phyloP scores from a whole-genome alignment of 805 yeast genomes.

The Saccharomycopsis malanga region DNA sequence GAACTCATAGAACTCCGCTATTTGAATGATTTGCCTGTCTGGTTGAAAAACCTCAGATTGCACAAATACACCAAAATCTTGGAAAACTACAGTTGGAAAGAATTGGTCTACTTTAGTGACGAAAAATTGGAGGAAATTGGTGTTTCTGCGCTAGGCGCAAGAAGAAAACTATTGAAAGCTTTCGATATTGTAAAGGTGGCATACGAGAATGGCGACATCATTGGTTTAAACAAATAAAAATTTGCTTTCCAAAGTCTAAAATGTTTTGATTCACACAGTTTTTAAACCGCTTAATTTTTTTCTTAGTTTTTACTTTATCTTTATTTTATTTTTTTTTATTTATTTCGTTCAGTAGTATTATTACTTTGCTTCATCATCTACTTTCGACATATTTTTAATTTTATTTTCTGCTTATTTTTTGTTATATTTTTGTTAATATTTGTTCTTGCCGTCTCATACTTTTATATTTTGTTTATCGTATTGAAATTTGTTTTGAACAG shows the following conservation, averaged over 20 bases:
- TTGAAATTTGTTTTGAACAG: background rate
- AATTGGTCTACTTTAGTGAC: constrained; percentile 66
- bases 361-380: too few relatives aligned
- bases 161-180: constrained; percentile 87
- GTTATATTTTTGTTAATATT: too few relatives aligned
- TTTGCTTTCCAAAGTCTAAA: background rate
- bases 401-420: too few relatives aligned
- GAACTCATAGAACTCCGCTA: constrained; percentile 47
- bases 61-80: constrained; percentile 91
- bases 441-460: too few relatives aligned
- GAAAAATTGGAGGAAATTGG: constrained; percentile 68
- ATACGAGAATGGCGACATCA: constrained; percentile 32
- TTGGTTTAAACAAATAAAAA: background rate
- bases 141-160: constrained; percentile 90
- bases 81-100: constrained; percentile 69
- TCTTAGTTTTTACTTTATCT: background rate
- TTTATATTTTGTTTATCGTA: background rate
- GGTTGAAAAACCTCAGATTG: constrained; percentile 83
- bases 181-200: constrained; percentile 72
- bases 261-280: background rate
- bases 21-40: constrained; percentile 75
- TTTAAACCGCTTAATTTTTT: background rate
- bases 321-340: background rate
- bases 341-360: too few relatives aligned
- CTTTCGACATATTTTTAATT: too few relatives aligned